A percentile compares a stretch with the other conserved stretches of the same genome.
Conservation (phyloP, 805 yeast species). For the Lipomyces mesembrius region DNA sequence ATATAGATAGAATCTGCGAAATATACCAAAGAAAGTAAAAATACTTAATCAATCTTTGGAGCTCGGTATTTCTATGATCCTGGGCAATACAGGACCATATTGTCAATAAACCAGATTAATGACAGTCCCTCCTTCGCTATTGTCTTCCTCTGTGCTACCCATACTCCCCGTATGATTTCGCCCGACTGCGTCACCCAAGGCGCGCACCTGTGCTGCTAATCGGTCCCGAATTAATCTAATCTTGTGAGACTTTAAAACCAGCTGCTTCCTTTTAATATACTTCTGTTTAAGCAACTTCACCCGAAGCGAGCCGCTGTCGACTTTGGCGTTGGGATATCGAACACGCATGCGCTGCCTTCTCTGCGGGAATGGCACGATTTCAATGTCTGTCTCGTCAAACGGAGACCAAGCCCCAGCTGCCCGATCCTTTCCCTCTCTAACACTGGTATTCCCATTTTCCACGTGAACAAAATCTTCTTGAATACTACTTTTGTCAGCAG, state of each 20-base stretch:
- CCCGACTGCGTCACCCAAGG: background rate
- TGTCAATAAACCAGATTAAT: background rate
- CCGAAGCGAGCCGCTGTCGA: background rate
- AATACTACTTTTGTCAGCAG: background rate
- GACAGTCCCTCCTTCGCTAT: background rate
- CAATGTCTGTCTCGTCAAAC: background rate
- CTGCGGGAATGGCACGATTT: background rate
- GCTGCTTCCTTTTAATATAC: background rate
- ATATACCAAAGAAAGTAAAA: too few species aligned
- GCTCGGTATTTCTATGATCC: background rate
- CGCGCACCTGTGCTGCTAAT: background rate
- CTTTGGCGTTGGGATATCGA: background rate
- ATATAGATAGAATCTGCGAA: background rate
- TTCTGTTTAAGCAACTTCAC: background rate
- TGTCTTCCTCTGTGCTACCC: background rate
- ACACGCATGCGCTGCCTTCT: background rate
- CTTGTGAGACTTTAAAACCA: background rate
- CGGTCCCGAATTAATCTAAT: background rate
- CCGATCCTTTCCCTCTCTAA: background rate
- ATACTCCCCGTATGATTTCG: background rate
- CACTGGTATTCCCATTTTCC: background rate
- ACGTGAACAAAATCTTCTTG: background rate
- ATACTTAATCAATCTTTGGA: background rate
- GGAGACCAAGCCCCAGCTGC: background rate
- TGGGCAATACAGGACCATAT: background rate